A percentile compares a stretch with the other conserved stretches of the same genome.
Evolutionary conservation across 345 rosid genomes (phyloP).

Genomic region (Populus deltoides): DNA sequence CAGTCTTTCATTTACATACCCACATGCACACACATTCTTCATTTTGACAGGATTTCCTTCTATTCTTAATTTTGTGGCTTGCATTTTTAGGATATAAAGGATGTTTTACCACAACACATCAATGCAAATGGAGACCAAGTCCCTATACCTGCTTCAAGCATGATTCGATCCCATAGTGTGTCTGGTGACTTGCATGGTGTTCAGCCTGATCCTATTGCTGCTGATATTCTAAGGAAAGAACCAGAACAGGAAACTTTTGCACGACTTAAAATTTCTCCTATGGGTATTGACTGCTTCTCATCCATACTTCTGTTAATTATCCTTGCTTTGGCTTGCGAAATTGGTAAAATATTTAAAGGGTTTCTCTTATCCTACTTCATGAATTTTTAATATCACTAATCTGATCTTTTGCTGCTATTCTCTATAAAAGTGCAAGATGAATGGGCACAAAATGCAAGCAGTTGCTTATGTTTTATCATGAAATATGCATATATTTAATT

Average conservation of each 20-base stretch:
- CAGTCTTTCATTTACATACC: neutral
- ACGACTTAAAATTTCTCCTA: slow-evolving; percentile 69
- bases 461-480: neutral
- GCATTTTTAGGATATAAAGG: slow-evolving; percentile 14
- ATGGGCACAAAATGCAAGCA: neutral
- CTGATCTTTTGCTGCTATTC: neutral
- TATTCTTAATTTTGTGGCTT: slow-evolving; percentile 32
- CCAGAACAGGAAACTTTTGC: slow-evolving; percentile 97
- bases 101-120: slow-evolving; percentile 37
- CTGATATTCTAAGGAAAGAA: slow-evolving; percentile 95
- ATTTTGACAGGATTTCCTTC: neutral
- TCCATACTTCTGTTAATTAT: neutral
- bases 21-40: neutral
- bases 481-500: neutral
- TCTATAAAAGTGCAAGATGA: neutral
- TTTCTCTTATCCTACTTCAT: neutral
- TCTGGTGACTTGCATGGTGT: slow-evolving; percentile 97
- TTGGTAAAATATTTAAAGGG: neutral
- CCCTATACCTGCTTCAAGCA: slow-evolving; percentile 61
- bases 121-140: slow-evolving; percentile 61
- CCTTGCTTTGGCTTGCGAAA: neutral
- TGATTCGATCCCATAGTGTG: slow-evolving; percentile 93
- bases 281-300: slow-evolving; percentile 38
- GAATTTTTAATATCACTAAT: neutral
- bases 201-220: slow-evolving; percentile 98